A percentile compares a stretch with the other conserved stretches of the same genome.
Evolutionary conservation across 345 rosid genomes (phyloP).

Genomic region (Populus simonii): DNA sequence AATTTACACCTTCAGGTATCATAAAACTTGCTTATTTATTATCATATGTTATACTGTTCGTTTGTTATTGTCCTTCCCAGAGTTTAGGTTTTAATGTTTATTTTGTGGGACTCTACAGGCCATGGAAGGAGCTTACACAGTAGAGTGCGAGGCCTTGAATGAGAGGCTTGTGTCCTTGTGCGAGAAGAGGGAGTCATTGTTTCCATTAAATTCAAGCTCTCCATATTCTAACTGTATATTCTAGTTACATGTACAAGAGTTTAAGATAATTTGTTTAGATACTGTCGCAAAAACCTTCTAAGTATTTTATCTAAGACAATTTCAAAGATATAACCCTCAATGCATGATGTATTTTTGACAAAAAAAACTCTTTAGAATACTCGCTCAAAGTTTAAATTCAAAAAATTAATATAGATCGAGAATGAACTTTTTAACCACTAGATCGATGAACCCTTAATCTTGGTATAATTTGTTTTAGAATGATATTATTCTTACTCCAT

Average conservation of each 20-base stretch:
- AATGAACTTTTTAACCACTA: too few species aligned
- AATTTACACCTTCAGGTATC: slow-evolving; percentile 58
- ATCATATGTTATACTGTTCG: not conserved
- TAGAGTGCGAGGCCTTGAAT: slow-evolving; percentile 26
- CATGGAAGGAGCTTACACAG: slow-evolving; percentile 10
- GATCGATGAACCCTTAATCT: too few species aligned
- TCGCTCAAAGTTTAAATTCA: too few species aligned
- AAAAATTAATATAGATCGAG: too few species aligned
- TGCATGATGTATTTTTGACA: too few species aligned
- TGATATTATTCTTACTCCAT: too few species aligned
- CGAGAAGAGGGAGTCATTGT: slow-evolving; percentile 17
- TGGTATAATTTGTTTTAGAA: too few species aligned
- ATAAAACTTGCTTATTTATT: not conserved
- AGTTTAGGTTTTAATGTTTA: not conserved
- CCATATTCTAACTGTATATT: not conserved
- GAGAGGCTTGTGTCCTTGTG: slow-evolving; percentile 35
- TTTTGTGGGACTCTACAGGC: slow-evolving; percentile 6
- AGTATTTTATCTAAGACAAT: too few species aligned
- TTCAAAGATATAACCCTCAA: too few species aligned
- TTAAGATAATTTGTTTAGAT: too few species aligned
- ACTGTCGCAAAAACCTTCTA: too few species aligned
- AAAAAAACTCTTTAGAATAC: too few species aligned
- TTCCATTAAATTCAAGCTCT: not conserved
- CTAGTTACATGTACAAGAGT: not conserved
- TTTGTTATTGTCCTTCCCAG: not conserved